These are phyloP conservation scores for Gaultheria prostrata DNA, from an alignment of 148 eudicot genomes.

Conservation along the genomic window DNA sequence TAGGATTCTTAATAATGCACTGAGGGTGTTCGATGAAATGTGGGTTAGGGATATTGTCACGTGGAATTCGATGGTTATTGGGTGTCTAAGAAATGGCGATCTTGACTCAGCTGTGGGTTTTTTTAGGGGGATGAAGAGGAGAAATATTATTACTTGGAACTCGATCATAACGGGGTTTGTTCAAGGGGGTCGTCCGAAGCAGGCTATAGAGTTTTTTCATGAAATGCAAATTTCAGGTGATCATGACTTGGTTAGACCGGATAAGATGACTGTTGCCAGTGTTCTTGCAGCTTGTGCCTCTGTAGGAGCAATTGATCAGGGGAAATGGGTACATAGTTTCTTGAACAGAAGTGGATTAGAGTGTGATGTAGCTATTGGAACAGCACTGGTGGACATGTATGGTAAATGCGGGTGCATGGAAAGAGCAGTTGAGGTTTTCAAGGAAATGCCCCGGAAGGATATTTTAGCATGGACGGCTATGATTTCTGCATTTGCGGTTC, in stretches of 20 bases:
- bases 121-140: slow-evolving; percentile 55
- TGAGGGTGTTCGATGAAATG: slow-evolving; percentile 59
- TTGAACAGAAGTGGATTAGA: slow-evolving; percentile 54
- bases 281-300: slow-evolving; percentile 76
- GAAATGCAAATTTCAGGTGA: slow-evolving; percentile 46
- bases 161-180: slow-evolving; percentile 70
- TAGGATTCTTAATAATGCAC: slow-evolving; percentile 42
- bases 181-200: slow-evolving; percentile 56
- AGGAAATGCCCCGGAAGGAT: slow-evolving; percentile 52
- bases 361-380: slow-evolving; percentile 64
- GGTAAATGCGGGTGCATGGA: slow-evolving; percentile 73
- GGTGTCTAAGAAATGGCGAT: slow-evolving; percentile 57
- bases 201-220: slow-evolving; percentile 58
- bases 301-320: slow-evolving; percentile 65
- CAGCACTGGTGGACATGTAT: slow-evolving; percentile 80
- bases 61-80: slow-evolving; percentile 62
- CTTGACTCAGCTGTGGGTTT: slow-evolving; percentile 47
- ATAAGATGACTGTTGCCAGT: slow-evolving; percentile 65
- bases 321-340: slow-evolving; percentile 59
- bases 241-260: slow-evolving; percentile 46
- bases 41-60: slow-evolving; percentile 52
- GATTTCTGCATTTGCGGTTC: slow-evolving; percentile 64
- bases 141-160: slow-evolving; percentile 71
- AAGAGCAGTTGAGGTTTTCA: slow-evolving; percentile 54
- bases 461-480: slow-evolving; percentile 84